Conservation (phyloP, 768 basidiomycete genomes). For the Aureoboletus auriporus region DNA sequence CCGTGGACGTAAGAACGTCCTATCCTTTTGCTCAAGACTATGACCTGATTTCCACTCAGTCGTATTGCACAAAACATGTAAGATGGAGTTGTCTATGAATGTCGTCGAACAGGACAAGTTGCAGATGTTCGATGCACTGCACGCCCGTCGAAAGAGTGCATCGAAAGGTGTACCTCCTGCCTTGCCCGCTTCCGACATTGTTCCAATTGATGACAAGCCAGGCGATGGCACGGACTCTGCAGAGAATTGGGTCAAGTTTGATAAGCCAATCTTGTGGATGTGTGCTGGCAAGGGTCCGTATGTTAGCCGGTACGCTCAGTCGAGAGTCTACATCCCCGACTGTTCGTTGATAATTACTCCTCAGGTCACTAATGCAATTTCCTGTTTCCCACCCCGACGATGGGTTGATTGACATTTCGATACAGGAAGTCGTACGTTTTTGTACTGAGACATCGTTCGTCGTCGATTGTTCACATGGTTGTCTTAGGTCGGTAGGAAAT, state of each 20-base stretch:
- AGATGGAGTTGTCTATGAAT: constrained; percentile 67
- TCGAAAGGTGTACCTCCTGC: constrained; percentile 9
- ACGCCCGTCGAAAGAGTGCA: constrained; percentile 33
- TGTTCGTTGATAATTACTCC: background rate
- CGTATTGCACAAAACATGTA: constrained; percentile 57
- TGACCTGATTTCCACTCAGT: constrained; percentile 36
- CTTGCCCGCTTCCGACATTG: constrained; percentile 11
- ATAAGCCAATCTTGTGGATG: constrained; percentile 64
- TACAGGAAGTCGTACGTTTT: constrained; percentile 54
- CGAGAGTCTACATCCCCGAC: background rate
- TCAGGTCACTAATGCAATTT: constrained; percentile 76
- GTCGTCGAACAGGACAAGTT: constrained; percentile 65
- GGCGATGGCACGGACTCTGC: constrained; percentile 31
- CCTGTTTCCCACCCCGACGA: constrained; percentile 79
- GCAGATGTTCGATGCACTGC: constrained; percentile 57
- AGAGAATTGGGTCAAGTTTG: constrained; percentile 67
- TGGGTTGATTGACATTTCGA: constrained; percentile 68
- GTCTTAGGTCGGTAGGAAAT: constrained; percentile 36
- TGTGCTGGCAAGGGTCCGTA: constrained; percentile 80
- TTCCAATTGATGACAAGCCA: constrained; percentile 9
- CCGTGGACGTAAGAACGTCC: constrained; percentile 49
- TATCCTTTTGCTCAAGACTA: background rate
- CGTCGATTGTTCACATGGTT: background rate
- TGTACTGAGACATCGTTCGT: background rate
- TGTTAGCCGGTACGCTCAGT: constrained; percentile 49